Conservation (phyloP, 768 basidiomycete species). For the Collybia mongolica region DNA sequence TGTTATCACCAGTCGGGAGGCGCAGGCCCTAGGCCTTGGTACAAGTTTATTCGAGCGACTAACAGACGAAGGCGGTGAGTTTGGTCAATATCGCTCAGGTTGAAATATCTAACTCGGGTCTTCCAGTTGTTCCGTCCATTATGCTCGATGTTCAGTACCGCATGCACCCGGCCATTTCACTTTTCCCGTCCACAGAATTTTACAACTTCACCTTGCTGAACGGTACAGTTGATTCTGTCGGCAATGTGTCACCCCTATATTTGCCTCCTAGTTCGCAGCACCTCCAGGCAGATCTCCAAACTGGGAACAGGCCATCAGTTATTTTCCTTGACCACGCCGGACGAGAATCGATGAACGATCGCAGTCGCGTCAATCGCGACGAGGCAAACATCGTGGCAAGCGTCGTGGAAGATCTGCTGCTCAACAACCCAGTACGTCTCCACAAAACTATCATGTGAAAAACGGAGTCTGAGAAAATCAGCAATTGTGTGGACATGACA, state of each 20-base stretch:
- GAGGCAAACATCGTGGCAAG: conserved; percentile 80
- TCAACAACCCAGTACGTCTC: conserved; percentile 64
- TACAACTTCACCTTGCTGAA: conserved; percentile 71
- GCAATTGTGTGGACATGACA: conserved; percentile 69
- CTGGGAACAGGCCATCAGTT: conserved; percentile 53
- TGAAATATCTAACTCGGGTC: conserved; percentile 2
- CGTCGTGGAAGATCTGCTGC: conserved; percentile 79
- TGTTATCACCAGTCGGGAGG: conserved; percentile 77
- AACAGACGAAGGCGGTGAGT: conserved; percentile 77
- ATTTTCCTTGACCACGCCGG: conserved; percentile 83
- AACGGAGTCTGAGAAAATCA: conserved; percentile 14
- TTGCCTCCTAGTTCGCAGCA: conserved; percentile 63
- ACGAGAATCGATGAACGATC: conserved; percentile 62
- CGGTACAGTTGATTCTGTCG: conserved; percentile 63
- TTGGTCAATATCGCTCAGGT: not conserved
- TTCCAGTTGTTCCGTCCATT: conserved; percentile 75
- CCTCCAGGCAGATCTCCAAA: conserved; percentile 34
- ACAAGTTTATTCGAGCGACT: conserved; percentile 88
- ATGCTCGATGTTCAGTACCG: conserved; percentile 96
- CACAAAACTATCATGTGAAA: too few species aligned
- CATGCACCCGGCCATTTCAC: conserved; percentile 90
- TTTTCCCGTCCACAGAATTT: conserved; percentile 83
- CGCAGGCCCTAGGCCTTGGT: conserved; percentile 68
- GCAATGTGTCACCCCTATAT: conserved; percentile 49
- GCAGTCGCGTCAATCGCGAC: conserved; percentile 73